Evolutionary conservation across 768 basidiomycete species (phyloP).

Genomic region (Lactarius quietus): DNA sequence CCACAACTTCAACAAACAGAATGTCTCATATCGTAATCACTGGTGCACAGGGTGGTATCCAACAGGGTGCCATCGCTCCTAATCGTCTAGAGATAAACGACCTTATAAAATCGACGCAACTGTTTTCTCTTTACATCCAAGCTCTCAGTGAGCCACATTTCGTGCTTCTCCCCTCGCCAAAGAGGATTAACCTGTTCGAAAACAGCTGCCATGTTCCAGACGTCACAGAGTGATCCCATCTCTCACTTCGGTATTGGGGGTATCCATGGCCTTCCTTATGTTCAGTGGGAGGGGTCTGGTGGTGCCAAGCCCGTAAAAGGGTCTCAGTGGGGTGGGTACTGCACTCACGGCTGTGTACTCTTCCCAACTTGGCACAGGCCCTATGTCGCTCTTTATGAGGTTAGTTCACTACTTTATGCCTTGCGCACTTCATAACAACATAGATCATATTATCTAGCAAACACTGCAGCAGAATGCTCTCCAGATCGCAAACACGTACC

Average conservation of each 20-base stretch:
- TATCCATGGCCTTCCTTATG: conserved; percentile 51
- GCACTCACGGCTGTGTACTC: conserved; percentile 49
- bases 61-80: conserved; percentile 19
- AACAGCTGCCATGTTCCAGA: conserved; percentile 34
- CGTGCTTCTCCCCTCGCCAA: not conserved
- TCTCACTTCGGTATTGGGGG: conserved; percentile 48
- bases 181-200: not conserved
- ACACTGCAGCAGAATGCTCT: conserved; percentile 40
- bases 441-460: conserved; percentile 38
- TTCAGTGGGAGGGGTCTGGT: conserved; percentile 42
- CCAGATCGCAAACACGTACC: conserved; percentile 41
- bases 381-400: conserved; percentile 50
- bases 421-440: not conserved
- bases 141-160: conserved; percentile 40
- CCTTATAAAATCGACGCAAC: conserved; percentile 39
- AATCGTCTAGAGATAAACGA: conserved; percentile 24
- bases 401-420: conserved; percentile 26
- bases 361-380: conserved; percentile 59
- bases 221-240: conserved; percentile 32
- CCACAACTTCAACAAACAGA: not conserved
- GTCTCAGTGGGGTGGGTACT: conserved; percentile 44
- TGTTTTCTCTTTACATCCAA: conserved; percentile 51
- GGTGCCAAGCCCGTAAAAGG: conserved; percentile 29
- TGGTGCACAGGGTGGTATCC: conserved; percentile 13
- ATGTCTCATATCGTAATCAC: conserved; percentile 24